phyloP scores from a whole-genome alignment of 2,329 filamentous ascomycete genomes.

The Trichocomaceae sp. region DNA sequence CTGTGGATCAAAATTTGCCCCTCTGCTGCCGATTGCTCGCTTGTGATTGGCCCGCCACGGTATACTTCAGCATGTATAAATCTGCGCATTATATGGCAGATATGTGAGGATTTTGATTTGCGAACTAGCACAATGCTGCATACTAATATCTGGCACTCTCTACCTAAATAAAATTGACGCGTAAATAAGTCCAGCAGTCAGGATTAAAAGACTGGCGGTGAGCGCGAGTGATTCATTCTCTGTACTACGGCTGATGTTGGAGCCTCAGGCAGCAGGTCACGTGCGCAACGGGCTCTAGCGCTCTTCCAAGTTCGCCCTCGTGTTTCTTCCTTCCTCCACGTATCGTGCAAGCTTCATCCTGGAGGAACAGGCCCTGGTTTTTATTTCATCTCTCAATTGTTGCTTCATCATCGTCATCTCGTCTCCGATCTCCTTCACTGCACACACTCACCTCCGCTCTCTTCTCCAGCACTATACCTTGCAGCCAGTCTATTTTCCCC shows the following conservation, averaged over 20 bases:
- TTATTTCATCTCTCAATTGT: conserved; percentile 12
- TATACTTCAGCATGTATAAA: conserved; percentile 2
- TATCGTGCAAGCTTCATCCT: neutral
- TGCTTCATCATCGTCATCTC: conserved; percentile 21
- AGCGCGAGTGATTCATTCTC: neutral
- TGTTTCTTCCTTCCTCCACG: neutral
- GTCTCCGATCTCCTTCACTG: conserved; percentile 9
- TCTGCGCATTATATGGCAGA: no score
- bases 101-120: no score
- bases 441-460: conserved; percentile 2
- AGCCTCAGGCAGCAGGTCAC: conserved; percentile 3
- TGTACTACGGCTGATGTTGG: neutral
- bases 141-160: no score
- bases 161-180: neutral
- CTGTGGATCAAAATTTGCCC: conserved; percentile 9
- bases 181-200: no score
- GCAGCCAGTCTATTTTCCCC: conserved; percentile 6
- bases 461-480: conserved; percentile 8
- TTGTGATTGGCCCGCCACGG: conserved; percentile 3
- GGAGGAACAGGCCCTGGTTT: conserved; percentile 16
- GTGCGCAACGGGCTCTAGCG: neutral
- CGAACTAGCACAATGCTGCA: no score
- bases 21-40: neutral
- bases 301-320: neutral
- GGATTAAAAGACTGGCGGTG: conserved; percentile 2